These are phyloP conservation scores for Sarocladium oryzae DNA, from an alignment of 2,329 filamentous ascomycete species.

Conservation along the genomic window DNA sequence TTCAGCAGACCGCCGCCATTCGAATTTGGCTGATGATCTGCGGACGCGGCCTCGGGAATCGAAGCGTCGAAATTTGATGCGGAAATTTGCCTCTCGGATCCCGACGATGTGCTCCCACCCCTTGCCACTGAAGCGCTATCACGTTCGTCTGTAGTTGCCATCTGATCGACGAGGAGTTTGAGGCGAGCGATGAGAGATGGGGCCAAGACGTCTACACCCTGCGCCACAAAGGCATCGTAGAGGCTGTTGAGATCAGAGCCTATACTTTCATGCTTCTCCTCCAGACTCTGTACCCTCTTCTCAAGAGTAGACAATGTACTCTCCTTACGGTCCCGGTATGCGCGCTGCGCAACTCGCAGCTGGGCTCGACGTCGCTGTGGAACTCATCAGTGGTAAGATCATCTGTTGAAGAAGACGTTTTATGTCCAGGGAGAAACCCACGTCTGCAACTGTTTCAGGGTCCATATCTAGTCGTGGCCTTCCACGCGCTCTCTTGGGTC, in stretches of 20 bases:
- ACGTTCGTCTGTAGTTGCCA: neutral
- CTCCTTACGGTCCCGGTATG: constrained; percentile 81
- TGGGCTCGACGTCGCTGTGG: constrained; percentile 72
- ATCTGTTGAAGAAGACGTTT: neutral
- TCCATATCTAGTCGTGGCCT: constrained; percentile 9
- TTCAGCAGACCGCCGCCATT: no score
- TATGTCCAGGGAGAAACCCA: constrained; percentile 4
- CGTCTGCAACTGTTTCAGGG: constrained; percentile 6
- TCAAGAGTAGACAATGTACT: constrained; percentile 69
- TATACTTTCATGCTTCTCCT: constrained; percentile 66
- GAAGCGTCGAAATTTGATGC: neutral
- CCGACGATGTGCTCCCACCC: neutral
- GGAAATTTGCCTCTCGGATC: neutral
- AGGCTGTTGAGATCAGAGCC: constrained; percentile 62
- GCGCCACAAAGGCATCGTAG: constrained; percentile 17
- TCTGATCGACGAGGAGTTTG: neutral
- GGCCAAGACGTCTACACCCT: neutral
- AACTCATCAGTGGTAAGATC: constrained; percentile 1
- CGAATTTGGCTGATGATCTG: neutral
- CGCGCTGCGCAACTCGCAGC: constrained; percentile 78
- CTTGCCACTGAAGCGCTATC: neutral
- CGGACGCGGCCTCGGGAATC: neutral
- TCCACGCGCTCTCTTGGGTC: constrained; percentile 3
- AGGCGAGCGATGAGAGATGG: neutral
- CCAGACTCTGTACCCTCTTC: constrained; percentile 61